Evolutionary conservation across 176 grass and related monocot genomes (phyloP).

Genomic region (Paspalum notatum): DNA sequence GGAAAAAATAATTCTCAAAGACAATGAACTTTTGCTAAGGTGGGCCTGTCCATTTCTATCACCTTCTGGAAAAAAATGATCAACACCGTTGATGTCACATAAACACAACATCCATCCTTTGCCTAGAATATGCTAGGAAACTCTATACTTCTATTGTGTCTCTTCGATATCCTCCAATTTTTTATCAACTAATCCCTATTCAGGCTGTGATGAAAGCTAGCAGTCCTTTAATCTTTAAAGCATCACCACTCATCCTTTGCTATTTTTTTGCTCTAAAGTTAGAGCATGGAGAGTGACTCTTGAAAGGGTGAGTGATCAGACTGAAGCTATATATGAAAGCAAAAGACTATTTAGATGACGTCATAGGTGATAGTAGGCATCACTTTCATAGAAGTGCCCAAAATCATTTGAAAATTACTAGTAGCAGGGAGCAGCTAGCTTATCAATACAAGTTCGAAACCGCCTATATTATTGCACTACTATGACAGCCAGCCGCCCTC

Average conservation of each 20-base stretch:
- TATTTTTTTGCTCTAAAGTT: not conserved
- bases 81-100: not conserved
- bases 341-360: not conserved
- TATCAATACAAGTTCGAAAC: too few relatives aligned
- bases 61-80: not conserved
- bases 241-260: not conserved
- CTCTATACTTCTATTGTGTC: not conserved
- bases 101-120: not conserved
- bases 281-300: slow-evolving; percentile 7
- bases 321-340: not conserved
- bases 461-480: too few relatives aligned
- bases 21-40: not conserved
- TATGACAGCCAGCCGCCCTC: too few relatives aligned
- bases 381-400: slow-evolving; percentile 11
- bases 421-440: too few relatives aligned
- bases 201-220: not conserved
- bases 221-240: slow-evolving; percentile 8
- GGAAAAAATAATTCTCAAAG: not conserved
- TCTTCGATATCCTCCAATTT: not conserved
- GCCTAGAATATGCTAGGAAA: not conserved
- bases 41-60: not conserved
- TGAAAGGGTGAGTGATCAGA: not conserved
- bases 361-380: not conserved
- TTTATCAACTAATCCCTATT: not conserved
- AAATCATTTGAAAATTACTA: slow-evolving; percentile 14